phyloP scores from a whole-genome alignment of 768 basidiomycete species.

The Coprinopsis sp. region DNA sequence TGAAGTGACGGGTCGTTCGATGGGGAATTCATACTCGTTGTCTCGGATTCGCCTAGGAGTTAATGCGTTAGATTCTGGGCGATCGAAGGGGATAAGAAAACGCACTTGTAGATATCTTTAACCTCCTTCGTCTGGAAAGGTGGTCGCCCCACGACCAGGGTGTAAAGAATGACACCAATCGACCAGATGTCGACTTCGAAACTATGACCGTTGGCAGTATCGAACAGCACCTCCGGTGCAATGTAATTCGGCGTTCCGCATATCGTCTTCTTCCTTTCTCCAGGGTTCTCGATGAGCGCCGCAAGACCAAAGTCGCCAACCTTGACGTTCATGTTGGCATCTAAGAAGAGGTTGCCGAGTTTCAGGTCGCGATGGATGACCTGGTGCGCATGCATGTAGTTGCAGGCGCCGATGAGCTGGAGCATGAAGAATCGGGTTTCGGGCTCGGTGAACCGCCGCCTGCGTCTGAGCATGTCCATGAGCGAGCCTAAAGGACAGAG shows the following conservation, averaged over 20 bases:
- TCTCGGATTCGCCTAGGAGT: conserved; percentile 77
- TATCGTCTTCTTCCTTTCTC: conserved; percentile 98
- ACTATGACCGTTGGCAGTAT: conserved; percentile 92
- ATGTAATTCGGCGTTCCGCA: conserved; percentile 99
- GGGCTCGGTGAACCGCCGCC: conserved; percentile 84
- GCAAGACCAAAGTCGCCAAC: conserved; percentile 99
- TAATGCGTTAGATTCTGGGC: not conserved
- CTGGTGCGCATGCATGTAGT: conserved; percentile 95
- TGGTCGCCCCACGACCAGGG: conserved; percentile 88
- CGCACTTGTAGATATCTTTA: conserved; percentile 90
- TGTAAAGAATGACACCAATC: conserved; percentile 95
- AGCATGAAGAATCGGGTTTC: conserved; percentile 92
- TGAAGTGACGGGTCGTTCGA: conserved; percentile 65
- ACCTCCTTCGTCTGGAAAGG: conserved; percentile 99
- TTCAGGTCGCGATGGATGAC: conserved; percentile 98
- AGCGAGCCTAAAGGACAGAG: conserved; percentile 86
- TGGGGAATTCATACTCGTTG: conserved; percentile 90
- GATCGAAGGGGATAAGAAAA: not conserved
- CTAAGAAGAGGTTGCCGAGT: conserved; percentile 91
- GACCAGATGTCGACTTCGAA: conserved; percentile 99
- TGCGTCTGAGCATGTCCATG: conserved; percentile 86
- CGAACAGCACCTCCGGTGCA: conserved; percentile 95
- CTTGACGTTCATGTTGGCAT: conserved; percentile 89
- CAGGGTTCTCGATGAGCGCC: conserved; percentile 92
- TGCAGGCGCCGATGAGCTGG: conserved; percentile 92